Evolutionary conservation across 768 basidiomycete species (phyloP).

Genomic region (Nevesoporus exiguus): DNA sequence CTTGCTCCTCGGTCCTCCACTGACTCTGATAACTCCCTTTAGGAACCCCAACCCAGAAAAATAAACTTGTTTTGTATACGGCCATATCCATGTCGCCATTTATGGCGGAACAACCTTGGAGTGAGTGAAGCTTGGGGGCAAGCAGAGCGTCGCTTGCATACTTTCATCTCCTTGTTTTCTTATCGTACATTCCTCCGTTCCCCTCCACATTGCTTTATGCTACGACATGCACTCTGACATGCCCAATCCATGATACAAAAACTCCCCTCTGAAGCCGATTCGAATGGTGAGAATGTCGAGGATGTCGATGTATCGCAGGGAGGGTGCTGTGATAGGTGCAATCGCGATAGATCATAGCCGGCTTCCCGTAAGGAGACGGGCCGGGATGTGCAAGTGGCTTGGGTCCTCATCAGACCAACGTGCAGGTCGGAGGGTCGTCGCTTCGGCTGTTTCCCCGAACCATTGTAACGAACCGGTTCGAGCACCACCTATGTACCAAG

Average conservation of each 20-base stretch:
- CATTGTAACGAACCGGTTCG: too few relatives aligned
- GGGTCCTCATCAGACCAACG: too few relatives aligned
- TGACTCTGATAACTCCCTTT: conserved; percentile 4
- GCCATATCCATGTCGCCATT: conserved; percentile 10
- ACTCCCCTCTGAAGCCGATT: not conserved
- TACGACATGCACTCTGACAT: conserved; percentile 24
- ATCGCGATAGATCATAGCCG: too few relatives aligned
- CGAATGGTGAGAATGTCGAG: not conserved
- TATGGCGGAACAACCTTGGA: conserved; percentile 16
- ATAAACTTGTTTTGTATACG: conserved; percentile 11
- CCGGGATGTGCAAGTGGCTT: too few relatives aligned
- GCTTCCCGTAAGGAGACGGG: too few relatives aligned
- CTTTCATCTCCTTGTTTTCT: conserved; percentile 5
- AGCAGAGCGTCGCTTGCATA: conserved; percentile 1
- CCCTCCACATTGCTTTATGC: conserved; percentile 13
- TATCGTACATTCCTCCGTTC: conserved; percentile 9
- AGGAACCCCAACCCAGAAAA: conserved; percentile 33
- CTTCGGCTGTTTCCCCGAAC: too few relatives aligned
- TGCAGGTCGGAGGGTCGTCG: too few relatives aligned
- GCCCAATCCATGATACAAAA: conserved; percentile 13
- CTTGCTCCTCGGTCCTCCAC: conserved; percentile 58
- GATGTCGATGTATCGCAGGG: not conserved
- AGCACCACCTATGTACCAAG: too few relatives aligned
- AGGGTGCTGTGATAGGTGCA: not conserved
- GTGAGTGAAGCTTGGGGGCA: conserved; percentile 1